Conservation (phyloP, 2,329 filamentous ascomycete genomes). For the Tympanopsis confertula region DNA sequence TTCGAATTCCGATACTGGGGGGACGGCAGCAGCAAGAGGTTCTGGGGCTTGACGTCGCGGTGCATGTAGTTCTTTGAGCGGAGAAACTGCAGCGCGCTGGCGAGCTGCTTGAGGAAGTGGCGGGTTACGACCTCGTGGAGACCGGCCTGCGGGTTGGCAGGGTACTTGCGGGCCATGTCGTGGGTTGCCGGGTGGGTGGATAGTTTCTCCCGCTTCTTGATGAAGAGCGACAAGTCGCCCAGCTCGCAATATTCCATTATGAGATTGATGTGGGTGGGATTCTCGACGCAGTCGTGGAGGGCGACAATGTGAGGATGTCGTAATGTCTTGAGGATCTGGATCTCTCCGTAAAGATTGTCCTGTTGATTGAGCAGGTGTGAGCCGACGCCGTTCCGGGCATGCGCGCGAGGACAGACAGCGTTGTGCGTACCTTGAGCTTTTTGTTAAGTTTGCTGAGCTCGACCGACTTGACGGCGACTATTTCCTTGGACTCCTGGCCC, state of each 20-base stretch:
- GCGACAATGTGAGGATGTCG: slow-evolving; percentile 95
- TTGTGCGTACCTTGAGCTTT: slow-evolving; percentile 57
- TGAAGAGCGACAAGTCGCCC: slow-evolving; percentile 87
- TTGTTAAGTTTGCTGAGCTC: slow-evolving; percentile 85
- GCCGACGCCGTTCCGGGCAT: neutral
- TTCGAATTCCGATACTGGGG: slow-evolving; percentile 54
- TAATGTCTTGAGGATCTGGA: slow-evolving; percentile 84
- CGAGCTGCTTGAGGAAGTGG: slow-evolving; percentile 90
- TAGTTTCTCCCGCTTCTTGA: slow-evolving; percentile 82
- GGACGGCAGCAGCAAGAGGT: slow-evolving; percentile 79
- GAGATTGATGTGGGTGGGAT: slow-evolving; percentile 78
- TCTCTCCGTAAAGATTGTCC: slow-evolving; percentile 90
- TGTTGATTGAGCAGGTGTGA: neutral
- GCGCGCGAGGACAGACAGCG: neutral
- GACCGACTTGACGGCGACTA: slow-evolving; percentile 94
- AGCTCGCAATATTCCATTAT: slow-evolving; percentile 98
- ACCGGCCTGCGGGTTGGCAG: slow-evolving; percentile 70
- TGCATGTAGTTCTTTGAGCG: slow-evolving; percentile 79
- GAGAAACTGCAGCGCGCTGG: slow-evolving; percentile 83
- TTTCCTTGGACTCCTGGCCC: slow-evolving; percentile 60
- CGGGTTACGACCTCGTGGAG: slow-evolving; percentile 88
- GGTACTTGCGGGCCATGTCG: slow-evolving; percentile 90
- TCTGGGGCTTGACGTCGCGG: slow-evolving; percentile 95
- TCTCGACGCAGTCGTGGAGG: slow-evolving; percentile 87
- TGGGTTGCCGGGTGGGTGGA: slow-evolving; percentile 68